A percentile compares a stretch with the other conserved stretches of the same genome.
Conservation (phyloP, 345 rosid genomes). For the Crucihimalaya himalaica region DNA sequence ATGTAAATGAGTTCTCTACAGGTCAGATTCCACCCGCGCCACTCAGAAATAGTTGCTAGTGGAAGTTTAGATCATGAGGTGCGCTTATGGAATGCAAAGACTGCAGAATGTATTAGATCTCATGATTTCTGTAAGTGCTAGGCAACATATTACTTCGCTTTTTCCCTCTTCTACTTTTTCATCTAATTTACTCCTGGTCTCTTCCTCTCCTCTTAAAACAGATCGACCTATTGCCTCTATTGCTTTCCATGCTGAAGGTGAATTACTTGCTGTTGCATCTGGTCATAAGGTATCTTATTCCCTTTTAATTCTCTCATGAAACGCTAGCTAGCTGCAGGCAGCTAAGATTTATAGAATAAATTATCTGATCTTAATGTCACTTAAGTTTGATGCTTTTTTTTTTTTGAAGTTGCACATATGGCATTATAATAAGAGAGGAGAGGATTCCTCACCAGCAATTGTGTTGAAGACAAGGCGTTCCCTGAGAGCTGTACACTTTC, state of each 20-base stretch:
- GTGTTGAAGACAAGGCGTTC: conserved; percentile 79
- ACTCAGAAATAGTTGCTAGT: conserved; percentile 78
- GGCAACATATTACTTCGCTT: neutral
- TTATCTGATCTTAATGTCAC: conserved; percentile 12
- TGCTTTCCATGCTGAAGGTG: conserved; percentile 86
- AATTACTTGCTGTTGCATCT: conserved; percentile 79
- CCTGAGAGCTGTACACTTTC: conserved; percentile 84
- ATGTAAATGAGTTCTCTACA: conserved; percentile 44
- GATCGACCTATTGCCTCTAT: conserved; percentile 87
- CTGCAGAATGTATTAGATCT: conserved; percentile 66
- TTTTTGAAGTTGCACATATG: conserved; percentile 65
- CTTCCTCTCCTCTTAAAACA: conserved; percentile 30
- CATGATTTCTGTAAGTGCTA: conserved; percentile 69
- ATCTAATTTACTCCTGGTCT: conserved; percentile 7
- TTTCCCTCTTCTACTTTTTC: conserved; percentile 12
- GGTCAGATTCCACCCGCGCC: conserved; percentile 86
- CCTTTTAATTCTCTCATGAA: conserved; percentile 18
- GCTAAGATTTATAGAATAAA: conserved; percentile 8
- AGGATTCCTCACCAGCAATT: conserved; percentile 59
- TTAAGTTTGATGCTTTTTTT: conserved; percentile 13
- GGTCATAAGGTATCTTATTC: conserved; percentile 72
- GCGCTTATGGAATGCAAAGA: conserved; percentile 80
- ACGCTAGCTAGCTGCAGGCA: conserved; percentile 10
- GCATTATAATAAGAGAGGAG: conserved; percentile 68
- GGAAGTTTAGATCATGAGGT: conserved; percentile 90